These are phyloP conservation scores for Phanerochaete sordida DNA, from an alignment of 768 basidiomycete genomes.

Conservation along the genomic window DNA sequence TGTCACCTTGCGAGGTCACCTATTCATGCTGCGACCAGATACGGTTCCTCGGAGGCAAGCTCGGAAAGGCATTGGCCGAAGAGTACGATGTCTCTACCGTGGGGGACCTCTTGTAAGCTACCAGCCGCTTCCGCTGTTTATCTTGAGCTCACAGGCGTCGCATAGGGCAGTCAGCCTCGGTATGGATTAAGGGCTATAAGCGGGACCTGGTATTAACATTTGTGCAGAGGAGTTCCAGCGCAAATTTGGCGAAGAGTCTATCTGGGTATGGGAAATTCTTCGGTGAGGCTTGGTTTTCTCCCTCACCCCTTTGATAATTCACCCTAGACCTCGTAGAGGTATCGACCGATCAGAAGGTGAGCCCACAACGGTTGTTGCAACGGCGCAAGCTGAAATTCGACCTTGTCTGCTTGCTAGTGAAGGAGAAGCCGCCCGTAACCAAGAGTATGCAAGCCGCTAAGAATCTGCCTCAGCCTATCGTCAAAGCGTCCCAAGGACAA, in stretches of 20 bases:
- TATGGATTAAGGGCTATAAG: constrained; percentile 18
- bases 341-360: constrained; percentile 87
- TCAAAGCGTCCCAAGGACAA: constrained; percentile 66
- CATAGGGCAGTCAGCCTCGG: constrained; percentile 58
- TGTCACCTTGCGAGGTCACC: too few species aligned
- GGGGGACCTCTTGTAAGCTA: constrained; percentile 79
- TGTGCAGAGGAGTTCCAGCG: constrained; percentile 68
- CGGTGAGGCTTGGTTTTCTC: constrained; percentile 45
- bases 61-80: constrained; percentile 81
- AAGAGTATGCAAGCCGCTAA: constrained; percentile 99
- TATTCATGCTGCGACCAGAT: constrained; percentile 65
- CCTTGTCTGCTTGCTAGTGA: too few species aligned
- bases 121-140: background rate
- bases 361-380: too few species aligned
- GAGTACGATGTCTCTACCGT: constrained; percentile 90
- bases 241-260: constrained; percentile 75
- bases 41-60: constrained; percentile 91
- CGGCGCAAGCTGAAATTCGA: too few species aligned
- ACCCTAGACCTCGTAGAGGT: constrained; percentile 45
- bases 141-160: background rate
- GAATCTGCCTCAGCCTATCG: constrained; percentile 80
- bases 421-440: constrained; percentile 71
- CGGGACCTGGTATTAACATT: constrained; percentile 15
- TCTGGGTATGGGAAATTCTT: constrained; percentile 92
- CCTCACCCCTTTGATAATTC: background rate